Percentiles rank a stretch among this genome's conserved stretches.
Conservation (phyloP, 2,329 filamentous ascomycete species). For the Cercospora brassicicola region DNA sequence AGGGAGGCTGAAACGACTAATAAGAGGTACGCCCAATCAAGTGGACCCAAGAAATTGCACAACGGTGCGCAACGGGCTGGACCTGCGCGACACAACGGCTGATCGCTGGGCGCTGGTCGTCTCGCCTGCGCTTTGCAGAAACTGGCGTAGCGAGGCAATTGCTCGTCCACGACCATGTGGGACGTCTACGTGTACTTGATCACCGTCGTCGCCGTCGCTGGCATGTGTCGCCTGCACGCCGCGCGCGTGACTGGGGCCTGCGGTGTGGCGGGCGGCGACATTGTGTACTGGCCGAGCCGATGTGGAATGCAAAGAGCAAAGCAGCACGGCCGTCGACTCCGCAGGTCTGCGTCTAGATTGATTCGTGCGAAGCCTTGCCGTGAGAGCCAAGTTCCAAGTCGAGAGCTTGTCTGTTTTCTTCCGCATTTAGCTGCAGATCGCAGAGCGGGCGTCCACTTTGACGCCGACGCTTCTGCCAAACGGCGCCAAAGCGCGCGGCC, state of each 20-base stretch:
- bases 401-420: not conserved
- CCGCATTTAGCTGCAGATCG: not conserved
- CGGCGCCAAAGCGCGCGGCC: not conserved
- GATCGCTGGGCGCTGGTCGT: slow-evolving; percentile 2
- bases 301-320: slow-evolving; percentile 6
- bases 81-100: slow-evolving; percentile 4
- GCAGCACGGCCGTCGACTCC: not conserved
- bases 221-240: not conserved
- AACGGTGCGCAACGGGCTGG: not conserved
- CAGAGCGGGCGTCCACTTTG: not conserved
- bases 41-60: not conserved
- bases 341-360: not conserved
- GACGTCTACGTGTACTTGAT: slow-evolving; percentile 1
- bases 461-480: not conserved
- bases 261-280: not conserved
- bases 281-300: not conserved
- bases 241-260: not conserved
- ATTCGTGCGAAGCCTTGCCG: not conserved
- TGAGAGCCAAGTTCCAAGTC: not conserved
- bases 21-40: slow-evolving; percentile 7
- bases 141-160: not conserved
- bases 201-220: not conserved
- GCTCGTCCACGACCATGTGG: slow-evolving; percentile 1
- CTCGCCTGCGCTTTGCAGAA: not conserved
- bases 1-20: slow-evolving; percentile 14